phyloP scores from a whole-genome alignment of 1,284 basidiomycete genomes.

The Peniophora sp. region DNA sequence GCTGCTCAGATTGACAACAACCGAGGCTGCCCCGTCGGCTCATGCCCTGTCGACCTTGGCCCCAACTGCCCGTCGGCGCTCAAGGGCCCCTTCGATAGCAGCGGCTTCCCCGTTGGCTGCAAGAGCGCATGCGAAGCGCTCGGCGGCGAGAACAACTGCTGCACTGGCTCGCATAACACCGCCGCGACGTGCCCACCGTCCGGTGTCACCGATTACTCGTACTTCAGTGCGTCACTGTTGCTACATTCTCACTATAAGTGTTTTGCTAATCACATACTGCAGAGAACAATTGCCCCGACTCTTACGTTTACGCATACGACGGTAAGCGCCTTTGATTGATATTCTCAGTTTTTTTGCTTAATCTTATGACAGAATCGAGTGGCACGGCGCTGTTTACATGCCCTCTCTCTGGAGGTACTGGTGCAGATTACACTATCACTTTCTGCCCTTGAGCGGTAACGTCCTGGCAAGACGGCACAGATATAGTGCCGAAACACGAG shows the following conservation, averaged over 20 bases:
- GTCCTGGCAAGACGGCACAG: too few relatives aligned
- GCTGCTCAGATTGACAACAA: slow-evolving; percentile 30
- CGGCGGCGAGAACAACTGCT: slow-evolving; percentile 15
- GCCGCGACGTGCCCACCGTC: slow-evolving; percentile 25
- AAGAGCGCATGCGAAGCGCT: slow-evolving; percentile 14
- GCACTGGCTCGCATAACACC: slow-evolving; percentile 13
- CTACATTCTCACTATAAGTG: too few relatives aligned
- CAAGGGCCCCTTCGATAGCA: slow-evolving; percentile 19
- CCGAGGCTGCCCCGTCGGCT: slow-evolving; percentile 20
- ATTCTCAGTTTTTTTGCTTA: too few relatives aligned
- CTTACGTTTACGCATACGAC: slow-evolving; percentile 46
- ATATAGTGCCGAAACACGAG: too few relatives aligned
- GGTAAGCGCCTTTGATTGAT: slow-evolving; percentile 9
- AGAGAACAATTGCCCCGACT: slow-evolving; percentile 33
- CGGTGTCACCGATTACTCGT: slow-evolving; percentile 15
- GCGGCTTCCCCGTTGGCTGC: slow-evolving; percentile 27
- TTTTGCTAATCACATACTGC: too few relatives aligned
- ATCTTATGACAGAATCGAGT: slow-evolving; percentile 19
- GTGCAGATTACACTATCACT: slow-evolving; percentile 39
- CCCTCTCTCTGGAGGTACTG: slow-evolving; percentile 10
- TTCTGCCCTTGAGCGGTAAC: slow-evolving; percentile 33
- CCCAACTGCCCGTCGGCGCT: slow-evolving; percentile 19
- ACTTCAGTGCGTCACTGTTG: slow-evolving; percentile 16
- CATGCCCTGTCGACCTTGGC: slow-evolving; percentile 24
- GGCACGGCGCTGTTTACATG: slow-evolving; percentile 41